Evolutionary conservation across 140 eudicot species (phyloP).

Genomic region (Anethum foeniculum): DNA sequence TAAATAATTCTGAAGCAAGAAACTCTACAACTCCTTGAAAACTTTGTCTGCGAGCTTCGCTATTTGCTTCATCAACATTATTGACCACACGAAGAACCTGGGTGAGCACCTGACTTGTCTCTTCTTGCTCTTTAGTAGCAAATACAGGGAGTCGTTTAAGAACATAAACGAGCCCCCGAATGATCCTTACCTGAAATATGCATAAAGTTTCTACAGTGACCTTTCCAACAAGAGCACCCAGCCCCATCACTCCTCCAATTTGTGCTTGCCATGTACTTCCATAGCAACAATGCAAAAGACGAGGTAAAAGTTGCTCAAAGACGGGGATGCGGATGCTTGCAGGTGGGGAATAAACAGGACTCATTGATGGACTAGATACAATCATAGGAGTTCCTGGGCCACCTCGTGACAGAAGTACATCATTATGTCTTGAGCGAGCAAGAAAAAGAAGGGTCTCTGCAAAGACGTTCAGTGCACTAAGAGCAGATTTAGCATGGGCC

Average conservation of each 20-base stretch:
- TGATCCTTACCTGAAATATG: constrained; percentile 75
- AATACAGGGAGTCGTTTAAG: constrained; percentile 90
- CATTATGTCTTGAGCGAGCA: constrained; percentile 77
- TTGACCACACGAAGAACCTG: constrained; percentile 96
- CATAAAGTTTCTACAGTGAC: constrained; percentile 94
- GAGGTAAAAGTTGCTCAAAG: constrained; percentile 88
- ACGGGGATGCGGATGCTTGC: constrained; percentile 91
- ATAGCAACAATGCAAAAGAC: constrained; percentile 90
- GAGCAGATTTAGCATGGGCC: constrained; percentile 82
- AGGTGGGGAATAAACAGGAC: constrained; percentile 98
- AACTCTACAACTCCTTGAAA: constrained; percentile 95
- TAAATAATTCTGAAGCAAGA: constrained; percentile 83
- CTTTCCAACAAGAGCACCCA: constrained; percentile 92
- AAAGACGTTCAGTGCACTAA: constrained; percentile 63
- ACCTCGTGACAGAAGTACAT: constrained; percentile 65
- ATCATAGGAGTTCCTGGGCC: constrained; percentile 98
- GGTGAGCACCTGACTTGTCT: constrained; percentile 92
- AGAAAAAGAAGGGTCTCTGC: constrained; percentile 81
- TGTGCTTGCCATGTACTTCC: constrained; percentile 96
- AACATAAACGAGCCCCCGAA: constrained; percentile 81
- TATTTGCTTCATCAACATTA: constrained; percentile 97
- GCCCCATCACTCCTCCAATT: constrained; percentile 96
- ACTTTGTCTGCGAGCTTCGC: constrained; percentile 83
- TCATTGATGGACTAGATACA: constrained; percentile 95
- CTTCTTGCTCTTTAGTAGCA: constrained; percentile 95